phyloP scores from a whole-genome alignment of 2,329 filamentous ascomycete genomes.

The Pyrenophora teres region DNA sequence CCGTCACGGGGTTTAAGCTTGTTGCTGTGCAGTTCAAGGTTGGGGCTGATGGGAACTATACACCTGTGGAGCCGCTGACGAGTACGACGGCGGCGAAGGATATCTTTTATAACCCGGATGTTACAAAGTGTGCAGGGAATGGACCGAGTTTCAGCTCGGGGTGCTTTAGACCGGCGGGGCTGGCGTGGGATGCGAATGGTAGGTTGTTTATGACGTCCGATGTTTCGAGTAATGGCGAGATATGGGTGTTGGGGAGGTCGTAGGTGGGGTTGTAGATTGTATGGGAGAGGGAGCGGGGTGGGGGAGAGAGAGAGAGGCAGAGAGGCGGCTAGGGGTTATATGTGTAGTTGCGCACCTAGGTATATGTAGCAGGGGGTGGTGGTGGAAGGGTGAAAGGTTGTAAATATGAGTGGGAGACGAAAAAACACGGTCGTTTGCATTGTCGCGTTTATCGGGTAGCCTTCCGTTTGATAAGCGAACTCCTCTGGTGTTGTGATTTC shows the following conservation, averaged over 20 bases:
- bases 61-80: slow-evolving; percentile 50
- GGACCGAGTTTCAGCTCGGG: slow-evolving; percentile 37
- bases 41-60: slow-evolving; percentile 40
- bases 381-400: too few species aligned
- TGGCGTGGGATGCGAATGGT: slow-evolving; percentile 55
- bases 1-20: slow-evolving; percentile 57
- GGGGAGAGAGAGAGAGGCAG: neutral
- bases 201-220: slow-evolving; percentile 62
- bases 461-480: too few species aligned
- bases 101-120: slow-evolving; percentile 61
- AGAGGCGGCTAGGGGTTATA: neutral
- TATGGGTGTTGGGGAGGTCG: slow-evolving; percentile 39
- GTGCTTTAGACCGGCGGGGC: slow-evolving; percentile 67
- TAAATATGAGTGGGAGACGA: too few species aligned
- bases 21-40: slow-evolving; percentile 52
- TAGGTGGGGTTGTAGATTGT: slow-evolving; percentile 10
- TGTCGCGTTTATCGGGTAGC: too few species aligned
- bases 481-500: too few species aligned
- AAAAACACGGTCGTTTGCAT: too few species aligned
- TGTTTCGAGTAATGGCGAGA: slow-evolving; percentile 34
- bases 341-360: neutral
- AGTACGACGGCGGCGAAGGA: slow-evolving; percentile 58
- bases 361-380: too few species aligned
- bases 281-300: too few species aligned
- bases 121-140: slow-evolving; percentile 56